These are phyloP conservation scores for Aspergillus amoenus DNA, from an alignment of 2,329 filamentous ascomycete species.

Conservation along the genomic window DNA sequence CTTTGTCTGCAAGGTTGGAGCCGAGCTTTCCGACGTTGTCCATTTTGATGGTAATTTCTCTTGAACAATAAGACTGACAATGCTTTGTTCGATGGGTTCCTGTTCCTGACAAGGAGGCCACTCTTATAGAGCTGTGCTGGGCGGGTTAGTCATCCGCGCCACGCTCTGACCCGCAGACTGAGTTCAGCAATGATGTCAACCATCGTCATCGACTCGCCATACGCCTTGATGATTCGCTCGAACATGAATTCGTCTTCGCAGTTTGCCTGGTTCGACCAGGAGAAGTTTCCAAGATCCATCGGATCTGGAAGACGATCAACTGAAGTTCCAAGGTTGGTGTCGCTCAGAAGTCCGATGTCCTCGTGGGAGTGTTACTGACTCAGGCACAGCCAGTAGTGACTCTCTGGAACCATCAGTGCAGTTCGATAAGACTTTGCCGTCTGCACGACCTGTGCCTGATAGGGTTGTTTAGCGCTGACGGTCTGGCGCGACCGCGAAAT, in stretches of 20 bases:
- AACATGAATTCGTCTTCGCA: too few relatives aligned
- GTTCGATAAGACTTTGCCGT: neutral
- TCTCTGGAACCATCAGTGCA: too few relatives aligned
- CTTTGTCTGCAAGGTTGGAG: neutral
- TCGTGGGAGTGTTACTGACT: too few relatives aligned
- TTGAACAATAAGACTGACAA: neutral
- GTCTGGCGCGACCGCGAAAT: too few relatives aligned
- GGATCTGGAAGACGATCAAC: neutral
- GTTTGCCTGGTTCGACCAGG: neutral
- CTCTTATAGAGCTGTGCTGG: neutral
- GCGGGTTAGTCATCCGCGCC: constrained; percentile 1
- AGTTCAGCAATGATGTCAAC: neutral
- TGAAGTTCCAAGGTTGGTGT: too few relatives aligned
- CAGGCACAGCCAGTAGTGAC: too few relatives aligned
- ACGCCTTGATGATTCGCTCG: neutral
- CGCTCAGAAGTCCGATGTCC: too few relatives aligned
- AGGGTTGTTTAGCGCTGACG: neutral
- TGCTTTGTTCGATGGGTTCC: neutral
- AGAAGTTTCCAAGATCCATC: neutral
- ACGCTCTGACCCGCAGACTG: neutral
- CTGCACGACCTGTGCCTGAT: neutral
- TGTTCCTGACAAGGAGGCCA: neutral
- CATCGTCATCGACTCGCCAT: neutral
- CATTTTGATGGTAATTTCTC: neutral
- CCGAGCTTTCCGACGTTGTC: neutral